Evolutionary conservation across 2,329 filamentous ascomycete genomes (phyloP), one percentile per base, ranked within the genome.

Genomic region (Xylaria arbuscula): DNA sequence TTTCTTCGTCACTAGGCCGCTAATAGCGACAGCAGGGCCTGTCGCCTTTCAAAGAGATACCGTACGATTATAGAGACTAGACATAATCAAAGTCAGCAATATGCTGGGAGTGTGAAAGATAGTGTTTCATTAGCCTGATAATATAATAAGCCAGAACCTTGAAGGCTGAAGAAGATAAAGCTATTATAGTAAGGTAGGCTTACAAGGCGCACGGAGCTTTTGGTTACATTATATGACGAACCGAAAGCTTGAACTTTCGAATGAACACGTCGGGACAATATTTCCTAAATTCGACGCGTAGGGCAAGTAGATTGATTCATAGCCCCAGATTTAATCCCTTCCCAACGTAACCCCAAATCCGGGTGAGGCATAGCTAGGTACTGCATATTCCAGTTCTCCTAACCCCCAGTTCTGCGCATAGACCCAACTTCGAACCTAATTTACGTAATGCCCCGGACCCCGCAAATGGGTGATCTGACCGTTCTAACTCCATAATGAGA

Each of bases 391-490:
- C 42, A 59, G 24, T 48, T 38, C 51, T n/a, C 17, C 15, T 42
- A 28, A 8, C 45, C 36, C 38, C 55, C 22, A 32, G 9, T 32
- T 32, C 55, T 32, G 38, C 51, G 19, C n/a, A 38, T 38, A 36
- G 38, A 55, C 51, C 34, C 10, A 19, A 9, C 51, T 55, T 22
- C 51, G 7, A 28, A 24, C 55, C 11, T 28, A 17, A n/a, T 62
- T 55, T 62, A 58, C 62, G 62, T 65, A 65, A 65, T 57, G 32
- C 61, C 56, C 66, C 66, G 22, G 66, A 68, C 66, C 66, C 66
- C 66, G 66, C 66, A 64, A 64, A 53, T 13, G 45, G 45, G 19
- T 34, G 48, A 65, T 36, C 48, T 51, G 63, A 66, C 42, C 19
- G 40, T 50, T 24, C 40, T 34, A 42, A 40, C 42, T 28, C 6